Evolutionary conservation across 1,284 basidiomycete genomes (phyloP).

Genomic region (Trichosporon faecale): DNA sequence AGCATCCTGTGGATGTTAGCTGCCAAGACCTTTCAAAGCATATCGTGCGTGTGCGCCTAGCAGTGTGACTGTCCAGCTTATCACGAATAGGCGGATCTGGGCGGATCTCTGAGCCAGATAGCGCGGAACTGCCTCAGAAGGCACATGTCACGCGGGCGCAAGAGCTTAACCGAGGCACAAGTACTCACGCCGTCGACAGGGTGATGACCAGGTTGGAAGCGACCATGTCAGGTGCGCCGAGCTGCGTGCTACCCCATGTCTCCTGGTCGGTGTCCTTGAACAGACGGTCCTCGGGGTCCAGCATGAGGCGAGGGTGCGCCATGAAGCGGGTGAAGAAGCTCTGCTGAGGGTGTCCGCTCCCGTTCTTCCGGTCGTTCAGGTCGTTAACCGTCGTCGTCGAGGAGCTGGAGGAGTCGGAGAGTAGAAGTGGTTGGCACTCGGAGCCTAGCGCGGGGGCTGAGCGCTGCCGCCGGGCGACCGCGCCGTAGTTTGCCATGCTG

Average conservation of each 20-base stretch:
- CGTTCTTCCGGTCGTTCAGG: background rate
- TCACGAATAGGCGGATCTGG: background rate
- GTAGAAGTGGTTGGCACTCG: background rate
- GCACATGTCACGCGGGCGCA: background rate
- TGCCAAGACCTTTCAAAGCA: background rate
- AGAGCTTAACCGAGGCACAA: background rate
- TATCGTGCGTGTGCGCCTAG: background rate
- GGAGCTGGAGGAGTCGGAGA: background rate
- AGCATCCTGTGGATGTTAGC: constrained; percentile 15
- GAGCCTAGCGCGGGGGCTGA: background rate
- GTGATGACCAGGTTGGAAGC: constrained; percentile 11
- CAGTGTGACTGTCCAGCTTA: background rate
- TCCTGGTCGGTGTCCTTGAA: background rate
- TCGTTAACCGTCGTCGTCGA: background rate
- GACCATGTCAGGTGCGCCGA: constrained; percentile 13
- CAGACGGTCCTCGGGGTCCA: background rate
- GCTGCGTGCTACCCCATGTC: background rate
- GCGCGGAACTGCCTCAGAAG: background rate
- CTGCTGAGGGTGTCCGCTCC: background rate
- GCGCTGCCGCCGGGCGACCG: background rate
- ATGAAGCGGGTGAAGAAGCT: background rate
- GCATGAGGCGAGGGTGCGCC: background rate
- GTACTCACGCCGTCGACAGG: constrained; percentile 1
- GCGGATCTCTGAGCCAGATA: background rate
- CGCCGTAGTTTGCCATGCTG: constrained; percentile 3